Conservation (phyloP, 23 red algal genomes). For the Cyanidiococcus yangmingshanensis region DNA sequence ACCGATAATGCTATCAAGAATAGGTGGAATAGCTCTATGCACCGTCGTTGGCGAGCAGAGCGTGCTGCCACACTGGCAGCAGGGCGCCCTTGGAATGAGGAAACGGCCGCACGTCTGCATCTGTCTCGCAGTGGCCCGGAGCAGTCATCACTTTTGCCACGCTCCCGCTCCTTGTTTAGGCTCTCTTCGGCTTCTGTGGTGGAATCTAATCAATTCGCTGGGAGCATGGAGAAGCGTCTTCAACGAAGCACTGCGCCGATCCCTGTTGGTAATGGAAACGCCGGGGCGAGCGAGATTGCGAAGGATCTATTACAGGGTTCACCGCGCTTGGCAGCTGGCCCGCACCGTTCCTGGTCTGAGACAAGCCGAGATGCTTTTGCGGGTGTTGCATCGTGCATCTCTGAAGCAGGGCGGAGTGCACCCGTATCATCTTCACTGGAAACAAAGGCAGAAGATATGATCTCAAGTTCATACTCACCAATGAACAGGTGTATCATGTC, state of each 20-base stretch:
- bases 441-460: neutral
- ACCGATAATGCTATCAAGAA: slow-evolving; percentile 98
- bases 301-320: neutral
- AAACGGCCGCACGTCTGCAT: neutral
- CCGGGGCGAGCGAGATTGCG: neutral
- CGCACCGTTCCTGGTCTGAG: neutral
- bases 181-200: neutral
- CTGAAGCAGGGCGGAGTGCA: neutral
- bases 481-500: neutral
- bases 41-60: slow-evolving; percentile 8
- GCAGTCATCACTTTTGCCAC: neutral
- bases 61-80: neutral
- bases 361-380: neutral
- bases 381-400: no score
- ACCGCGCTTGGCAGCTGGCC: neutral
- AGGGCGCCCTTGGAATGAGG: slow-evolving; percentile 10
- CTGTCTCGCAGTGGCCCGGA: neutral
- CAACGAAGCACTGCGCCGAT: neutral
- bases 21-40: slow-evolving; percentile 67
- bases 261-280: neutral
- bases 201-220: neutral
- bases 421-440: neutral
- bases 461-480: neutral
- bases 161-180: neutral
- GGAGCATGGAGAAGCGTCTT: neutral